Evolutionary conservation across 352 stramenopile genomes (phyloP), one percentile per base, ranked within the genome.

Genomic region (Globisporangium camurandrum): DNA sequence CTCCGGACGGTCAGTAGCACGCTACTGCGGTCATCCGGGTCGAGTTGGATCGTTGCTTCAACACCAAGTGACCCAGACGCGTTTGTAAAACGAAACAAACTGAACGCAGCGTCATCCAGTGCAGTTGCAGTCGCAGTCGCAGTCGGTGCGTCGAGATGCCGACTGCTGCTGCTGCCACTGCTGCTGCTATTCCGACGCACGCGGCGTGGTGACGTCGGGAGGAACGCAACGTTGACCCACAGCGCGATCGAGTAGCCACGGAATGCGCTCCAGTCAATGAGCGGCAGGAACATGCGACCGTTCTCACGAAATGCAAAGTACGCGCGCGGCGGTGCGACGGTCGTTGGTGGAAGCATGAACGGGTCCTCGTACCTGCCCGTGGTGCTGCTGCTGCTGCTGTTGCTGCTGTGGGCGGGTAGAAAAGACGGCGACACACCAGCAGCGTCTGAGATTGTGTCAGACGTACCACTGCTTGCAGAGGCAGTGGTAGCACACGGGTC

Each of bases 251-350:
- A 82, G 58, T 89, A 93, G 0, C 79, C 79, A 23, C 83, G 75
- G 53, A 93, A 93, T 17, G 69, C 65, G 17, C 63, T 68, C 83
- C 83, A 93, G 55, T 89, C 75, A 28, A 93, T 64, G 22, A 86
- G 71, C 4, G 83, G 83, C 26, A 93, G 55, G 41, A 84, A 66
- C 67, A 93, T 81, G n/a, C 64, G 60, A 14, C 77, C 72, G 23
- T 75, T 84, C 16, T 71, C 71, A 4, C 48, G 68, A 34, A 93
- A 83, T 28, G 53, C 62, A 37, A 88, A 90, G 57, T 84, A 88
- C 51, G 78, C 73, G 3, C 57, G 66, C 16, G 81, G 78, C 23
- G 72, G 76, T 36, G 65, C 34, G 10, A 86, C 72, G 0, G 27
- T 26, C 9, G 42, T 49, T 0, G n/a, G 36, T 17, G 68, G 71